A percentile compares a stretch with the other conserved stretches of the same genome.
These are phyloP conservation scores for Brassica balearica DNA, from an alignment of 441 rosid species.

Conservation along the genomic window DNA sequence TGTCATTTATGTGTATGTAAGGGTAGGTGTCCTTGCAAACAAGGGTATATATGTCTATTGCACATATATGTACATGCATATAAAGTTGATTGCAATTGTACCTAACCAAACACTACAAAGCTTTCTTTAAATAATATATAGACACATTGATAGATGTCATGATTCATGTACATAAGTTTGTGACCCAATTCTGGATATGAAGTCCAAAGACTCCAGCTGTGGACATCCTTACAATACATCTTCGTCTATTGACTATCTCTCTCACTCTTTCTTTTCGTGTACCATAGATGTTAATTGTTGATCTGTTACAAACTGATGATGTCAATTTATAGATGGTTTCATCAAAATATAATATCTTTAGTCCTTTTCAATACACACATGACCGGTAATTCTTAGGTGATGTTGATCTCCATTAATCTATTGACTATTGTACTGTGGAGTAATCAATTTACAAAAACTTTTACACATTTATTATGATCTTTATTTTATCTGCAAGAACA, in stretches of 20 bases:
- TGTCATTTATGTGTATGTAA: conserved; percentile 34
- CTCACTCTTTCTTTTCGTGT: background rate
- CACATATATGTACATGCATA: conserved; percentile 20
- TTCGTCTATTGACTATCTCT: background rate
- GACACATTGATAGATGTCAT: conserved; percentile 29
- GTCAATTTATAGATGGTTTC: background rate
- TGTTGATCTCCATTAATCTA: background rate
- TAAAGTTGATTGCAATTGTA: conserved; percentile 41
- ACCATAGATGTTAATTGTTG: background rate
- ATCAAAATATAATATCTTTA: conserved; percentile 16
- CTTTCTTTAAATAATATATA: conserved; percentile 23
- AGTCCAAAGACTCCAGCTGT: conserved; percentile 28
- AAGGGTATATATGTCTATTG: conserved; percentile 31
- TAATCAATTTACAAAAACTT: background rate
- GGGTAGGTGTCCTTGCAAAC: conserved; percentile 40
- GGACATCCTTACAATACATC: conserved; percentile 17
- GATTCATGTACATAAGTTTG: conserved; percentile 25
- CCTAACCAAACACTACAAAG: conserved; percentile 39
- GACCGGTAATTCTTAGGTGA: background rate
- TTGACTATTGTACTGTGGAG: background rate
- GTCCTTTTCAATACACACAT: conserved; percentile 24
- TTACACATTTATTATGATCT: background rate
- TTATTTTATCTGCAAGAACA: too few species aligned
- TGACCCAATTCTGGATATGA: conserved; percentile 41
- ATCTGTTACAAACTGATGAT: background rate